phyloP scores from a whole-genome alignment of 2,329 filamentous ascomycete genomes.

The Stagonosporopsis chrysanthemi region DNA sequence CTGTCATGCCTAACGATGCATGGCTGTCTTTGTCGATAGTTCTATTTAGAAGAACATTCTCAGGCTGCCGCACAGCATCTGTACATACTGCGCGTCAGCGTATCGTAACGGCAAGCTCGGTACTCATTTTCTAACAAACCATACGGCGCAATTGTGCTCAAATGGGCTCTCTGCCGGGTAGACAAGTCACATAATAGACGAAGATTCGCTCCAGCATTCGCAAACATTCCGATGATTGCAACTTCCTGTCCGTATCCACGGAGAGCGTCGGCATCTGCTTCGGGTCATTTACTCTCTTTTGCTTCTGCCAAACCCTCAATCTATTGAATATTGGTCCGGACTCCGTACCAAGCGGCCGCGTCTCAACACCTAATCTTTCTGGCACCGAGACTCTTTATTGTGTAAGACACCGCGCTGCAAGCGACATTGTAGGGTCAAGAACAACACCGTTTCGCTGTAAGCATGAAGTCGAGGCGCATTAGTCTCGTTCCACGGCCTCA shows the following conservation, averaged over 20 bases:
- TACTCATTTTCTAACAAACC: background rate
- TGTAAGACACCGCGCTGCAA: background rate
- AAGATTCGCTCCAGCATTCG: background rate
- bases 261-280: background rate
- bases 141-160: constrained; percentile 16
- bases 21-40: no score
- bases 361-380: background rate
- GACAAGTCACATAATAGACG: background rate
- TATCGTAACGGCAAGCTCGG: background rate
- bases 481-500: constrained; percentile 7
- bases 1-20: no score
- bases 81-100: background rate
- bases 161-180: background rate
- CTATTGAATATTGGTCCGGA: background rate
- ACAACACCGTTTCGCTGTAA: background rate
- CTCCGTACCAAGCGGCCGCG: background rate
- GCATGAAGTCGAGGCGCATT: background rate
- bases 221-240: background rate
- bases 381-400: background rate
- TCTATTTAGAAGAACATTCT: no score
- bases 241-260: background rate
- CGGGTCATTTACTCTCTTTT: background rate
- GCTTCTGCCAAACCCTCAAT: background rate
- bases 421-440: background rate
- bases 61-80: no score